Percentiles rank a stretch among this genome's conserved stretches.
These are phyloP conservation scores for Leccinum fibrillosum DNA, from an alignment of 768 basidiomycete genomes.

Conservation along the genomic window DNA sequence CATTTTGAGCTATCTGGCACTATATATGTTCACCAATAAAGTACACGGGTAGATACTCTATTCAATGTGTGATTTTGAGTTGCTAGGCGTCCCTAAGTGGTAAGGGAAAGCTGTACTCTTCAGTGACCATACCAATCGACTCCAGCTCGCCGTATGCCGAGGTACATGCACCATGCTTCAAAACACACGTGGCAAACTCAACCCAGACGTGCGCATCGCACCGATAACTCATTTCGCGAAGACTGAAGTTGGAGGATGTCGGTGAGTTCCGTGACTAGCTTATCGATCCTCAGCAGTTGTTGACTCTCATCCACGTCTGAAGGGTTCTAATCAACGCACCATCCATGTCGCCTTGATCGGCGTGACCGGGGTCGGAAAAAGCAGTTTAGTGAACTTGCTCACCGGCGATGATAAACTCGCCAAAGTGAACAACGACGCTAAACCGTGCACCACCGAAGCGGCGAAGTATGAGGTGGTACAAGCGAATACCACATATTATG, in stretches of 20 bases:
- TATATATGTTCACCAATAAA: not conserved
- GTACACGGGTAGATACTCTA: not conserved
- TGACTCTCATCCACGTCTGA: not conserved
- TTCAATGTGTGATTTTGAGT: not conserved
- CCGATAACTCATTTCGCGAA: not conserved
- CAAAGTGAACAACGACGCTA: conserved; percentile 13
- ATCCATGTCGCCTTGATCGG: conserved; percentile 22
- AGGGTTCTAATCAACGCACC: conserved; percentile 1
- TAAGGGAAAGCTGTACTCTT: not conserved
- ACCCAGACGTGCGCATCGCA: not conserved
- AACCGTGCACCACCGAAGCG: conserved; percentile 17
- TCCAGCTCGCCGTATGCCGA: not conserved
- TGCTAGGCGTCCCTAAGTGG: not conserved
- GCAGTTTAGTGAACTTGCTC: conserved; percentile 27
- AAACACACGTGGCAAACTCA: not conserved
- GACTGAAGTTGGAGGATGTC: conserved; percentile 9
- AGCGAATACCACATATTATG: conserved; percentile 5
- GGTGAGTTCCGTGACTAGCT: conserved; percentile 10
- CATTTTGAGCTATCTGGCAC: not conserved
- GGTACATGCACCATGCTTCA: conserved; percentile 1
- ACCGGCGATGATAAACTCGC: conserved; percentile 10
- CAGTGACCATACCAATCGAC: not conserved
- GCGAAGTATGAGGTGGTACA: conserved; percentile 7
- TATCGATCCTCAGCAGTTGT: not conserved
- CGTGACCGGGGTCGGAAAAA: conserved; percentile 25